Evolutionary conservation across 371 early-diverging fungal genomes (phyloP), one percentile per base, ranked within the genome.

Genomic region (Apophysomyces sp.): DNA sequence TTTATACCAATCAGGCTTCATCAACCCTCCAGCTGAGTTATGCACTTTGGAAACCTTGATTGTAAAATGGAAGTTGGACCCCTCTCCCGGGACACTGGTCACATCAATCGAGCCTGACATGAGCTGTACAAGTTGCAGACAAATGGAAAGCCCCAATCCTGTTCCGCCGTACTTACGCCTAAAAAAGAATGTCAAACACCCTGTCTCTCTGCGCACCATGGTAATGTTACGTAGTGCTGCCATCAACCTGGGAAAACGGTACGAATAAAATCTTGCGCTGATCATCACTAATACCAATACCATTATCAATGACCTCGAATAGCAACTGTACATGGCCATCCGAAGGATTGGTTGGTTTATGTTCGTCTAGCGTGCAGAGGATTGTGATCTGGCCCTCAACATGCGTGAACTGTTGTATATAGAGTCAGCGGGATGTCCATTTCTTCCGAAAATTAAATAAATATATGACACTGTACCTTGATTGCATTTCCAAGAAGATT

Each of bases 121-220:
- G 2, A 82, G 69, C 12, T 79, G 62, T 4, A 84, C 82, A 18
- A 88, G 59, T 52, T 81, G 79, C 6, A 81, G 63, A 60, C 83
- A 82, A 34, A 88, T 86, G n/a, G 81, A 77, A 4, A 88, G 68
- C 0, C 88, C 88, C 6, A 88, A 65, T 8, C 88, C 88, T 4
- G 86, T 86, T 3, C 88, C 88, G 32, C 86, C 86, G 60, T 83
- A 86, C 61, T 79, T 83, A 24, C 85, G 82, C 6, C 73, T 76
- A 64, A 4, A 55, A 9, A 44, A 57, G 16, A 57, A 34, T 56
- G 5, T 49, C 29, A 28, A 9, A 11, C 34, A 37, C 26, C 27
- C 57, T n/a, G n/a, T 40, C 28, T 31, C 27, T 52, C 12, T 37
- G 12, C 32, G 18, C n/a, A 26, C 40, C 12, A 34, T 5, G 13